Evolutionary conservation across 2,329 filamentous ascomycete species (phyloP), one percentile per base, ranked within the genome.

Genomic region (Aphanocladium album): DNA sequence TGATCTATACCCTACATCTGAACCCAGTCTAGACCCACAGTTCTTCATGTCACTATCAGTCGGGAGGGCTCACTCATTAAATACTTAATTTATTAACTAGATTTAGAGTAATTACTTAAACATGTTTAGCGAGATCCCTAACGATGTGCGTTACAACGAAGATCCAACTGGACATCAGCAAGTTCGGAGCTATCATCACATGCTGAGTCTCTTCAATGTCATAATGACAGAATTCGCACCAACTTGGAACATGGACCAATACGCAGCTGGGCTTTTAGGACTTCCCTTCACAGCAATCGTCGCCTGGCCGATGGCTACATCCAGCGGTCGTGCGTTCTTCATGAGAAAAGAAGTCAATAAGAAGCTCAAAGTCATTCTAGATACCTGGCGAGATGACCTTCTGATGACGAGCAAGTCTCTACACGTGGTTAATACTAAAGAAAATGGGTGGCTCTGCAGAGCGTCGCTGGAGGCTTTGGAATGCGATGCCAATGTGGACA

Each of bases 281-380:
- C 72, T 83, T 2, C 83, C 83, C 0, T 80, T 86, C 69, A 80
- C 81, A 60, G 83, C 81, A 0, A 73, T 86, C 8, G 70, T 86
- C 17, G 80, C 85, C 65, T 86, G 81, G 76, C 80, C 82, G 0
- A 85, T 86, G 83, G 79, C 74, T 3, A 85, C 81, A 0, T 72
- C 74, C 0, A 78, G 74, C 30, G 83, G 84, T 0, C 80, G 78
- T 59, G 80, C 80, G 0, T 80, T 80, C 43, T 86, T 85, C 66
- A 73, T 83, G 1, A 76, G 79, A 41, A 71, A 75, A 0, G 76
- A 80, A 1, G 78, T 85, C 62, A 85, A 85, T 64, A 69, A 64
- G 2, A 76, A 77, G 68, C 57, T 85, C 12, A 80, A 81, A 64
- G 79, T 78, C 61, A 71, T 85, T 0, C 72, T 86, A 19, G 76